phyloP scores from a whole-genome alignment of 2,329 filamentous ascomycete genomes.

The Macrophomina pseudophaseolina region DNA sequence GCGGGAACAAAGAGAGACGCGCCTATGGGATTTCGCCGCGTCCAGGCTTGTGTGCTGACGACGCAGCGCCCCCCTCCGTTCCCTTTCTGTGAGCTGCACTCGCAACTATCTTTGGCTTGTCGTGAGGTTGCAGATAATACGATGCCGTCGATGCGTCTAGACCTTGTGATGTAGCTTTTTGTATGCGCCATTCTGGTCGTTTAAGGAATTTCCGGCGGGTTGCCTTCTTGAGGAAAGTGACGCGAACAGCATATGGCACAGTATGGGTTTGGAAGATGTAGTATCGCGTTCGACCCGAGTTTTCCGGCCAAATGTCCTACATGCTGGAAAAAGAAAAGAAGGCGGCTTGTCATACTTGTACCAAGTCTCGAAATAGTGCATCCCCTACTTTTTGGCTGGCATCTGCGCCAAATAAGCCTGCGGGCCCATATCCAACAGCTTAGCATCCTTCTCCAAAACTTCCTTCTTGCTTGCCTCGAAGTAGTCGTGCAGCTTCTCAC shows the following conservation, averaged over 20 bases:
- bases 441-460: conserved; percentile 67
- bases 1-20: not conserved
- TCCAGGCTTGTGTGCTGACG: not conserved
- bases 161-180: not conserved
- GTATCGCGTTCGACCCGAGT: not conserved
- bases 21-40: conserved; percentile 3
- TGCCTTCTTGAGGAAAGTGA: not conserved
- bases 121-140: not conserved
- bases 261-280: no score
- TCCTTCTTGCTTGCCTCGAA: conserved; percentile 66
- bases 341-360: not conserved
- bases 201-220: not conserved
- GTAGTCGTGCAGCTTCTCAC: conserved; percentile 64
- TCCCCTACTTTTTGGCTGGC: conserved; percentile 28
- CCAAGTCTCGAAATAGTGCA: not conserved
- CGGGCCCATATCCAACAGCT: conserved; percentile 62
- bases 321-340: not conserved
- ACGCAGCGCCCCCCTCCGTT: not conserved
- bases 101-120: not conserved
- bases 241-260: not conserved
- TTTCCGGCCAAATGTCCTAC: not conserved
- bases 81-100: not conserved
- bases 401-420: conserved; percentile 57
- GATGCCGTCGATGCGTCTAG: not conserved
- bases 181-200: not conserved